Base-by-base conservation (phyloP, 176 grass and related monocot species). In the Oryza officinalis region DNA sequence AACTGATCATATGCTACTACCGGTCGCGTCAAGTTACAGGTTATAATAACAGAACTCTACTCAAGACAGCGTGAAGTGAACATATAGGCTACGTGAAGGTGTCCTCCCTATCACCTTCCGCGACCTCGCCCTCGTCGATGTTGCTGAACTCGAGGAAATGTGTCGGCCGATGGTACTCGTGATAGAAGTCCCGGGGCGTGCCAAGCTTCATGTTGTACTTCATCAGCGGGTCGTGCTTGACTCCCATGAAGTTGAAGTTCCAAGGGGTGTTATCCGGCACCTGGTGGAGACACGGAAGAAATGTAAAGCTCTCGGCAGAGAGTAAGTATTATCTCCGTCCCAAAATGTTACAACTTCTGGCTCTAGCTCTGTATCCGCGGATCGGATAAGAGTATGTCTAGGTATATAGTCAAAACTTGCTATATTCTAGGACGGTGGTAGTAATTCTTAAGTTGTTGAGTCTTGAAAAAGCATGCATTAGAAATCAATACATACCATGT, bases 171-270 rank as follows among this genome's bases (percentile, higher is more conserved):
- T 99, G 96, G 26, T 92, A 93, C 75, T 99, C 96, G 0, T 99
- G 93, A 65, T 99, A 99, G 86, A 92, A 99, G 75, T 99, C 93
- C 1, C 89, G 74, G 6, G 96, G 93, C 12, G 79, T 92, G 63
- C 96, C 93, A 11, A 99, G 85, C 91, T 99, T 96, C 75, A 92
- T 85, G 14, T 75, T 90, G 38, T 99, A 96, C 81, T 88, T 93
- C 93, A 96, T 99, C 80, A 54, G 86, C 0, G 89, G 89, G 15
- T 94, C 94, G 4, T 96, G 96, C 86, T 99, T 96, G 1, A 99
- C 96, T 80, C 96, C 96, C 96, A 99, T 99, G 88, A 99, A 99
- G 71, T 99, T 99, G 87, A 85, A 99, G 76, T 99, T 99, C 96
- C 96, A 99, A 0, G 96, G 93, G 27, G 65, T 88, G 31, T 94